Evolutionary conservation across 352 stramenopile species (phyloP).

Genomic region (Pythium volutum): DNA sequence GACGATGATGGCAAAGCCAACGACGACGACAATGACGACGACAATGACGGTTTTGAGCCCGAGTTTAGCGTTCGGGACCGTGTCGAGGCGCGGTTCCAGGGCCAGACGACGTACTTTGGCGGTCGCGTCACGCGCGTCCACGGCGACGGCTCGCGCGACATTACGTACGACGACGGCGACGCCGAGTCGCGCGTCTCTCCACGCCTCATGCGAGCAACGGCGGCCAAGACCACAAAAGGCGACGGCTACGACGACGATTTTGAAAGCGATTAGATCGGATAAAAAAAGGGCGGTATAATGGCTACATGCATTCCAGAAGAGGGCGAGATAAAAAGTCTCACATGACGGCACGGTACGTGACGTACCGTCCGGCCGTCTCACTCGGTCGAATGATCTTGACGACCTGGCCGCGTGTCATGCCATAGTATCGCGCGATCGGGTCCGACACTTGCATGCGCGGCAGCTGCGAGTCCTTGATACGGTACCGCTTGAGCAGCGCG

Average conservation of each 20-base stretch:
- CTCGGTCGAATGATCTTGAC: constrained; percentile 99
- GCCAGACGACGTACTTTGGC: constrained; percentile 40
- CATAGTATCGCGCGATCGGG: constrained; percentile 97
- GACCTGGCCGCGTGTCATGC: constrained; percentile 96
- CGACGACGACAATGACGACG: constrained; percentile 23
- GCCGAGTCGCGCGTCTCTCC: constrained; percentile 49
- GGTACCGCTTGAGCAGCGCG: constrained; percentile 98
- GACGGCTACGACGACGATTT: constrained; percentile 57
- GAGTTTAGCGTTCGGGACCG: constrained; percentile 54
- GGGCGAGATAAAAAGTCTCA: constrained; percentile 49
- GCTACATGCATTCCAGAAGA: constrained; percentile 1
- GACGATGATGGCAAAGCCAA: constrained; percentile 19
- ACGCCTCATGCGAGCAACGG: constrained; percentile 36
- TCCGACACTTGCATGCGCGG: constrained; percentile 99
- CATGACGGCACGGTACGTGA: constrained; percentile 99
- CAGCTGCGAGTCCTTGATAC: constrained; percentile 98
- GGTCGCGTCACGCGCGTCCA: constrained; percentile 51
- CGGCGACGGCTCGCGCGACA: constrained; percentile 52
- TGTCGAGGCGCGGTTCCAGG: constrained; percentile 65
- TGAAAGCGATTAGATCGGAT: constrained; percentile 40
- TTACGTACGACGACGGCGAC: constrained; percentile 76
- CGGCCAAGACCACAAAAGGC: neutral
- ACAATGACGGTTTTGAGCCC: constrained; percentile 29
- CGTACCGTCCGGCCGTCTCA: constrained; percentile 99
- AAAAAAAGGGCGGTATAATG: neutral